A percentile compares a stretch with the other conserved stretches of the same genome.
These are phyloP conservation scores for Rhododendron williamsianum DNA, from an alignment of 148 eudicot genomes.

Conservation along the genomic window DNA sequence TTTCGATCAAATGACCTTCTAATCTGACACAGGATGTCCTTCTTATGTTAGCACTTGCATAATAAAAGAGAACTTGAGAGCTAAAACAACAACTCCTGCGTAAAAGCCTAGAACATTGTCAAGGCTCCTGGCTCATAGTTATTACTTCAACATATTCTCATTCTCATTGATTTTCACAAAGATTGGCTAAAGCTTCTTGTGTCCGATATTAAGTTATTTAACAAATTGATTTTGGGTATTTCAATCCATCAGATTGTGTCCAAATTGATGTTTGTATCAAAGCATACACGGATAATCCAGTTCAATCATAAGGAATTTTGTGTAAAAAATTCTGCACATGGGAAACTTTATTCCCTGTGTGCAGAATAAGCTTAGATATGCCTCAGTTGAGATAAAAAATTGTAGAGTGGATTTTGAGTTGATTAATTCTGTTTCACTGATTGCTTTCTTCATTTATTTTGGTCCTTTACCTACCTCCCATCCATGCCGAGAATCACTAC, in stretches of 20 bases:
- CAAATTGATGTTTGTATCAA: neutral
- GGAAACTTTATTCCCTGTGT: neutral
- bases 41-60: neutral
- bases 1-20: neutral
- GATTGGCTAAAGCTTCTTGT: neutral
- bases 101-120: neutral
- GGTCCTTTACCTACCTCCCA: conserved; percentile 65
- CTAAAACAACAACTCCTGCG: neutral
- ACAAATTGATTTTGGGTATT: neutral
- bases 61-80: neutral
- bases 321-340: no score
- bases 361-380: neutral
- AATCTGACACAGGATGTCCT: neutral
- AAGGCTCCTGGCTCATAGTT: neutral
- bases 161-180: neutral
- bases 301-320: no score
- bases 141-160: neutral
- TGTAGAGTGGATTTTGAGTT: neutral
- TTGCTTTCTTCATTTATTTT: neutral
- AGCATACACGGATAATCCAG: neutral
- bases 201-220: neutral
- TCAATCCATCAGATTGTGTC: neutral
- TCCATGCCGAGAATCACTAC: conserved; percentile 60
- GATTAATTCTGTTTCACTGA: neutral
- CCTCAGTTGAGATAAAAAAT: neutral